These are phyloP conservation scores for Trametes punicea DNA, from an alignment of 768 basidiomycete species.

Conservation along the genomic window DNA sequence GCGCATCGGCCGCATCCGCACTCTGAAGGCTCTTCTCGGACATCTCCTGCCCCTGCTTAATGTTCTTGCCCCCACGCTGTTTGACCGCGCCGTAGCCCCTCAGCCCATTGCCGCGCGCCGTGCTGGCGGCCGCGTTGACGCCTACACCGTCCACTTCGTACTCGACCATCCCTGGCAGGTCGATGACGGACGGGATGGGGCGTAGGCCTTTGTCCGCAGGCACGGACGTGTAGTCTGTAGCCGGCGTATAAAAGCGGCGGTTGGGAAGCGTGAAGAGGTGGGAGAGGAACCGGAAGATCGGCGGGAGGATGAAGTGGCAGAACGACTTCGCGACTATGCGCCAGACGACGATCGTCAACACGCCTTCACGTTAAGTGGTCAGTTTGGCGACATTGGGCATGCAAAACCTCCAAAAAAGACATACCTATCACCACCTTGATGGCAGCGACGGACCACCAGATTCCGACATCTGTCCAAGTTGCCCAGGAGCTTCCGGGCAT, in stretches of 20 bases:
- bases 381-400: neutral
- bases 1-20: neutral
- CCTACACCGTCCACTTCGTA: slow-evolving; percentile 26
- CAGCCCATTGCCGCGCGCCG: slow-evolving; percentile 17
- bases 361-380: slow-evolving; percentile 41
- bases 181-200: slow-evolving; percentile 83
- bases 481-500: slow-evolving; percentile 61
- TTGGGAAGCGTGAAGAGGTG: slow-evolving; percentile 70
- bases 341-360: slow-evolving; percentile 82
- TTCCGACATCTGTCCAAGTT: slow-evolving; percentile 30
- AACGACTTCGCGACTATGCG: slow-evolving; percentile 80
- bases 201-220: slow-evolving; percentile 60
- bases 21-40: slow-evolving; percentile 3
- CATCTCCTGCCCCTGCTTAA: slow-evolving; percentile 1
- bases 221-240: slow-evolving; percentile 79
- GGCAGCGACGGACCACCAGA: slow-evolving; percentile 38
- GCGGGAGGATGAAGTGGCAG: slow-evolving; percentile 74
- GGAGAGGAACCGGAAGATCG: slow-evolving; percentile 74
- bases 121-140: slow-evolving; percentile 13
- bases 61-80: slow-evolving; percentile 9
- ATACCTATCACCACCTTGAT: slow-evolving; percentile 43
- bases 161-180: slow-evolving; percentile 49
- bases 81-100: slow-evolving; percentile 11
- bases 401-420: slow-evolving; percentile 8
- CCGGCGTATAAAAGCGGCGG: slow-evolving; percentile 85